These are phyloP conservation scores for Jacaranda copaia DNA, from an alignment of 257 asterid genomes.

Conservation along the genomic window DNA sequence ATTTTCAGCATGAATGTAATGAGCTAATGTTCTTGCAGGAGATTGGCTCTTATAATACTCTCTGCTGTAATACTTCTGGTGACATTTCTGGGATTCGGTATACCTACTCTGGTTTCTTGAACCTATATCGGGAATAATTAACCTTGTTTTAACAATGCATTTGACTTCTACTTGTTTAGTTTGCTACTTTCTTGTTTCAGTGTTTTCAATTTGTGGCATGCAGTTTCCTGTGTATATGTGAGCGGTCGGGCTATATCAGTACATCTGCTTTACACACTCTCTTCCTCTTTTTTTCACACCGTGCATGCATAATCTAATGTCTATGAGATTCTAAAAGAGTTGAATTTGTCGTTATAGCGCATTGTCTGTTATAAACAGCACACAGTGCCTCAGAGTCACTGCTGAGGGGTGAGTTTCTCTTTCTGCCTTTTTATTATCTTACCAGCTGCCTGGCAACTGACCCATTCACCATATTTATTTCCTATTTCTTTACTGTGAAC, in stretches of 20 bases:
- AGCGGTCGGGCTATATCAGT: constrained; percentile 44
- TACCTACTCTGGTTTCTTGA: constrained; percentile 22
- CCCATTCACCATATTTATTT: too few relatives aligned
- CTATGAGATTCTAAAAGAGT: not conserved
- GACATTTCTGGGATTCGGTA: constrained; percentile 80
- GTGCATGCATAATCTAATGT: not conserved
- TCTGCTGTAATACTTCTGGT: constrained; percentile 80
- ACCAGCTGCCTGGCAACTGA: too few relatives aligned
- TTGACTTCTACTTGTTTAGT: constrained; percentile 1
- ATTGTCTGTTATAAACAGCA: too few relatives aligned
- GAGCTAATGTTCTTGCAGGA: constrained; percentile 58
- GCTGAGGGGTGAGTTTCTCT: too few relatives aligned
- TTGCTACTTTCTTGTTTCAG: constrained; percentile 49
- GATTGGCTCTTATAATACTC: constrained; percentile 72
- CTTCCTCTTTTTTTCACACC: not conserved
- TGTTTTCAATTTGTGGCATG: constrained; percentile 75
- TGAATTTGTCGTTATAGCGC: not conserved
- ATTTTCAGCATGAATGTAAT: not conserved
- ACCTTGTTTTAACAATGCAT: constrained; percentile 36
- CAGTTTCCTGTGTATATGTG: constrained; percentile 80
- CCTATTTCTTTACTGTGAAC: too few relatives aligned
- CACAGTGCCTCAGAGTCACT: too few relatives aligned
- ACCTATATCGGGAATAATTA: constrained; percentile 35
- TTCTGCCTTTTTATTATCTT: too few relatives aligned
- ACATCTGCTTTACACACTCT: not conserved